Evolutionary conservation across 306 rosid species (phyloP).

Genomic region (Spatholobus suberectus): DNA sequence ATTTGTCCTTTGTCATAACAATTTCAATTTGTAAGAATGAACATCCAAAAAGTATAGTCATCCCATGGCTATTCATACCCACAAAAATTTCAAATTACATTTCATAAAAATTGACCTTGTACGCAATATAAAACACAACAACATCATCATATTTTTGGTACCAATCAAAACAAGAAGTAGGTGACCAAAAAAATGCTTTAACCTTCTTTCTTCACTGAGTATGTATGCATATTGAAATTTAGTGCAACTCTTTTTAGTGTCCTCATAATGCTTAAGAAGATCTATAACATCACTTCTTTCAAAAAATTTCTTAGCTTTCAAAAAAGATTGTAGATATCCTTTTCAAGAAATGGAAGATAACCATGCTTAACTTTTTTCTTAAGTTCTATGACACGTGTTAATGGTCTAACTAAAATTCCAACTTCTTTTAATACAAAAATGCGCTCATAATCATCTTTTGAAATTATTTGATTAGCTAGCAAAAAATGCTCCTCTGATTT

Average conservation of each 20-base stretch:
- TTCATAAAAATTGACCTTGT: too few species aligned
- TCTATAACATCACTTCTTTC: not conserved
- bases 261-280: not conserved
- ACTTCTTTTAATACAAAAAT: not conserved
- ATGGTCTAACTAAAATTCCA: not conserved
- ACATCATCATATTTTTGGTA: too few species aligned
- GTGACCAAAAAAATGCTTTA: too few species aligned
- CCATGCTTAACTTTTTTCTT: slow-evolving; percentile 18
- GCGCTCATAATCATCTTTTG: not conserved
- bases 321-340: not conserved
- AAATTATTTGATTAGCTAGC: not conserved
- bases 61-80: too few species aligned
- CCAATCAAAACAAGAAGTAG: too few species aligned
- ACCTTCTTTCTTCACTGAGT: too few species aligned
- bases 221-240: too few species aligned
- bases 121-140: too few species aligned
- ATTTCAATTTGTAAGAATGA: too few species aligned
- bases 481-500: not conserved
- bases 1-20: too few species aligned
- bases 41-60: too few species aligned
- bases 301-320: not conserved
- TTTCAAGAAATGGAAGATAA: slow-evolving; percentile 14
- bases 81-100: too few species aligned
- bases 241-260: not conserved
- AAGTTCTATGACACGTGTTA: not conserved